These are phyloP conservation scores for Suillus bovinus DNA, from an alignment of 768 basidiomycete genomes.

Conservation along the genomic window DNA sequence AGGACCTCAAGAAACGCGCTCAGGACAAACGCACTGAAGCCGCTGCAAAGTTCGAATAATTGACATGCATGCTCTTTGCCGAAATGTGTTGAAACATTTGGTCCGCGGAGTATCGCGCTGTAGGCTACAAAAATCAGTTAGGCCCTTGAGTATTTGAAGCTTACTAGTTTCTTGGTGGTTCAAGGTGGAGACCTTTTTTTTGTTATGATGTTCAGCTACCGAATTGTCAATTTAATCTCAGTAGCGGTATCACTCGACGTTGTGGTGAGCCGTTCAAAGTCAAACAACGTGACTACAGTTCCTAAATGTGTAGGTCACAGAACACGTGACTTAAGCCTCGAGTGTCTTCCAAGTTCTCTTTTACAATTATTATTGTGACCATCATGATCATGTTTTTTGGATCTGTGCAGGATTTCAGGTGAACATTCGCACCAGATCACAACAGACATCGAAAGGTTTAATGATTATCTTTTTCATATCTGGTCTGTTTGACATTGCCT, in stretches of 20 bases:
- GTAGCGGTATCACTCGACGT: not conserved
- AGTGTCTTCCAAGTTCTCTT: too few relatives aligned
- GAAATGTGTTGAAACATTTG: not conserved
- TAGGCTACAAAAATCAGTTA: not conserved
- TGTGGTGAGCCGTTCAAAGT: not conserved
- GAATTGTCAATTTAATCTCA: not conserved
- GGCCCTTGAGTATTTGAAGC: not conserved
- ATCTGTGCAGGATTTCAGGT: not conserved
- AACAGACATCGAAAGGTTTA: not conserved
- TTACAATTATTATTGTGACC: not conserved
- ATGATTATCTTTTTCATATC: not conserved
- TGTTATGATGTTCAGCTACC: not conserved
- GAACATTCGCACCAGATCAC: not conserved
- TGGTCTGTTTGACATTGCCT: not conserved
- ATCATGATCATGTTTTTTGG: not conserved
- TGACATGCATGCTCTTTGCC: not conserved
- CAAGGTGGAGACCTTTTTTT: not conserved
- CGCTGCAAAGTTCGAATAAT: slow-evolving; percentile 70
- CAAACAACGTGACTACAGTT: not conserved
- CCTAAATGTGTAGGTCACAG: too few relatives aligned
- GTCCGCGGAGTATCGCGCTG: not conserved
- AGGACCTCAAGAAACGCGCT: slow-evolving; percentile 54
- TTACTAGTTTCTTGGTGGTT: not conserved
- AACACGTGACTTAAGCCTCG: too few relatives aligned
- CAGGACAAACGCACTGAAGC: slow-evolving; percentile 73